A percentile compares a stretch with the other conserved stretches of the same genome.
These are phyloP conservation scores for Teratosphaeria nubilosa DNA, from an alignment of 2,329 filamentous ascomycete genomes.

Conservation along the genomic window DNA sequence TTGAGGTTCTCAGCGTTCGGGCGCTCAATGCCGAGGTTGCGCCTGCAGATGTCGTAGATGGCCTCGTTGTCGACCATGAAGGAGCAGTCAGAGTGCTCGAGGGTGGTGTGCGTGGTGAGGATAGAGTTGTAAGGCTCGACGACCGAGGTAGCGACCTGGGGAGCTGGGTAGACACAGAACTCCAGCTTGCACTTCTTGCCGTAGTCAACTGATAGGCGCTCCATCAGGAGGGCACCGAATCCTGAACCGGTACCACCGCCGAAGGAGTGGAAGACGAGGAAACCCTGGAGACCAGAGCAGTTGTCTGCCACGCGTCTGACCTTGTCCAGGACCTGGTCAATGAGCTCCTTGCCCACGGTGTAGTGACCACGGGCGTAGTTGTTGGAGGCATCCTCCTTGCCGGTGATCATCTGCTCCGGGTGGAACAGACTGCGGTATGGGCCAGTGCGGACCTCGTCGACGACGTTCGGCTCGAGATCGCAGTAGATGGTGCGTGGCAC, in stretches of 20 bases:
- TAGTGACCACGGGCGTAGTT: constrained; percentile 99
- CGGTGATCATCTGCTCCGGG: constrained; percentile 98
- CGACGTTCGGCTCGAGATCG: constrained; percentile 98
- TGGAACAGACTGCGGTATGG: constrained; percentile 95
- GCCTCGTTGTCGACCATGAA: constrained; percentile 99
- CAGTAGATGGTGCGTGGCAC: constrained; percentile 98
- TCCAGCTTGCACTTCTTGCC: constrained; percentile 99
- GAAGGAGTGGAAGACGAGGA: constrained; percentile 99
- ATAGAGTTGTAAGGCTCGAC: constrained; percentile 99
- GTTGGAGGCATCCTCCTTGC: constrained; percentile 99
- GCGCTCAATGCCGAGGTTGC: constrained; percentile 92
- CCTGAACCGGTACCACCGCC: constrained; percentile 97
- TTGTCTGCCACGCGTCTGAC: constrained; percentile 95
- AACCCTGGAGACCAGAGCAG: constrained; percentile 95
- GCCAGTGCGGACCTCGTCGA: constrained; percentile 98
- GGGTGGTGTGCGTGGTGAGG: constrained; percentile 94
- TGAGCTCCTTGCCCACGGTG: constrained; percentile 98
- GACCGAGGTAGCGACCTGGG: constrained; percentile 91
- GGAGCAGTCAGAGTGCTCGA: constrained; percentile 98
- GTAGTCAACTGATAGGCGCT: constrained; percentile 96
- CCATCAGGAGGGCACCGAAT: constrained; percentile 96
- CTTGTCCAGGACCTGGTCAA: constrained; percentile 95
- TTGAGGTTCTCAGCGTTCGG: constrained; percentile 99
- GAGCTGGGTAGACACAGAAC: constrained; percentile 98
- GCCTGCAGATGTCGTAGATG: constrained; percentile 98